These are phyloP conservation scores for Ophiostoma perfectum DNA, from an alignment of 2,329 filamentous ascomycete genomes.

Conservation along the genomic window DNA sequence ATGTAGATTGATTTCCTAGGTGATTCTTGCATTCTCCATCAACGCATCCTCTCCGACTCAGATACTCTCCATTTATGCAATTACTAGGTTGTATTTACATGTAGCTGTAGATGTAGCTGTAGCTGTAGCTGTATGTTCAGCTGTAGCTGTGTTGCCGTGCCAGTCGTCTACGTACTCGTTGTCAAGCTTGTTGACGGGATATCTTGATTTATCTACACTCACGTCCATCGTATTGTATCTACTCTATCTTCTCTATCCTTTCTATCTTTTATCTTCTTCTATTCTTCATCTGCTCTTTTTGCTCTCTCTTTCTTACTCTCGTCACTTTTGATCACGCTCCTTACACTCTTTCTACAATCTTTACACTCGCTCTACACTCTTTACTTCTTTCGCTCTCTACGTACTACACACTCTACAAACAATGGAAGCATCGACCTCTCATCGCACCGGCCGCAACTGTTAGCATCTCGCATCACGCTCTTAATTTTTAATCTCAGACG, in stretches of 20 bases:
- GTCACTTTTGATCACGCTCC: background rate
- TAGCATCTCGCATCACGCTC: background rate
- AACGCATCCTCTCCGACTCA: too few species aligned
- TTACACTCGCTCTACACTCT: background rate
- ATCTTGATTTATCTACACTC: background rate
- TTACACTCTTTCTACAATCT: background rate
- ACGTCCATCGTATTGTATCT: background rate
- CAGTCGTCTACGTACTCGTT: background rate
- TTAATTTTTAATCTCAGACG: background rate
- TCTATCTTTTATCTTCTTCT: background rate
- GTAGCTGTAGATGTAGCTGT: background rate
- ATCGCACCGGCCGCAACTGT: background rate
- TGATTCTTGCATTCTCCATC: slow-evolving; percentile 1
- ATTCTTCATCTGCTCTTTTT: background rate
- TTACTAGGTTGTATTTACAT: too few species aligned
- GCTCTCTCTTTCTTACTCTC: slow-evolving; percentile 4
- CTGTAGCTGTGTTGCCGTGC: slow-evolving; percentile 9
- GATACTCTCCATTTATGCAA: too few species aligned
- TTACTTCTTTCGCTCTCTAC: background rate
- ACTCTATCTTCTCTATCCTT: background rate
- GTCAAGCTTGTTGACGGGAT: background rate
- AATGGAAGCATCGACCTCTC: slow-evolving; percentile 1
- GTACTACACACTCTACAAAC: background rate
- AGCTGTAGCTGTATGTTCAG: background rate
- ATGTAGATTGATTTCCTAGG: slow-evolving; percentile 13